phyloP scores from a whole-genome alignment of 768 basidiomycete species.

The Mycena latifolia region DNA sequence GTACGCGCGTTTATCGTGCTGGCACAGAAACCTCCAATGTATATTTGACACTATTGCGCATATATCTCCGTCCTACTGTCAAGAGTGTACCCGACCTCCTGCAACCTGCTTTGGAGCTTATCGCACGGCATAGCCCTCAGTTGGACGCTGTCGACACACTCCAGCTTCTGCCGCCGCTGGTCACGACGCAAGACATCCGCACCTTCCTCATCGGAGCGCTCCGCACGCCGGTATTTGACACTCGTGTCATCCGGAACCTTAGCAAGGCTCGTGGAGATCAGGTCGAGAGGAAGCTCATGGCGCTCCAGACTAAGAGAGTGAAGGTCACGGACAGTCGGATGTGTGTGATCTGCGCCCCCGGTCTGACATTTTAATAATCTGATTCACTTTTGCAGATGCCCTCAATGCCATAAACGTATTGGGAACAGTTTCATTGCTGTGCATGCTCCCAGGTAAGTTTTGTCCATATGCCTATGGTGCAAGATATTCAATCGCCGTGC shows the following conservation, averaged over 20 bases:
- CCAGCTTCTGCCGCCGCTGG: conserved; percentile 89
- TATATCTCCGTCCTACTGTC: conserved; percentile 85
- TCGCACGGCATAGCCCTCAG: conserved; percentile 85
- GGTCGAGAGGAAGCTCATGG: conserved; percentile 78
- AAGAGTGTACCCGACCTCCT: conserved; percentile 69
- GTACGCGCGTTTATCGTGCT: conserved; percentile 82
- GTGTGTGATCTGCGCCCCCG: conserved; percentile 61
- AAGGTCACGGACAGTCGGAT: conserved; percentile 94
- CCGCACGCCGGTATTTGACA: conserved; percentile 77
- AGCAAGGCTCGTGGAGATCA: conserved; percentile 84
- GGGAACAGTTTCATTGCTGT: conserved; percentile 95
- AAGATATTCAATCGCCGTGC: neutral
- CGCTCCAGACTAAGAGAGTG: conserved; percentile 83
- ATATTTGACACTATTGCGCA: conserved; percentile 87
- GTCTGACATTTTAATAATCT: conserved; percentile 16
- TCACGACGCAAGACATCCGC: conserved; percentile 84
- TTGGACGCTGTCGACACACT: conserved; percentile 88
- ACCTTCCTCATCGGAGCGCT: conserved; percentile 82
- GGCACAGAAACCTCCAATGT: conserved; percentile 68
- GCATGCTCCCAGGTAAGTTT: conserved; percentile 83
- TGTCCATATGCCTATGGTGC: conserved; percentile 7
- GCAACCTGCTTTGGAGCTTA: conserved; percentile 87
- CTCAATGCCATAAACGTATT: conserved; percentile 94
- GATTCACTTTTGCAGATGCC: conserved; percentile 73
- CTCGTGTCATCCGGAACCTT: conserved; percentile 75